These are phyloP conservation scores for Coffea humblotiana DNA, from an alignment of 305 asterid genomes.

Conservation along the genomic window DNA sequence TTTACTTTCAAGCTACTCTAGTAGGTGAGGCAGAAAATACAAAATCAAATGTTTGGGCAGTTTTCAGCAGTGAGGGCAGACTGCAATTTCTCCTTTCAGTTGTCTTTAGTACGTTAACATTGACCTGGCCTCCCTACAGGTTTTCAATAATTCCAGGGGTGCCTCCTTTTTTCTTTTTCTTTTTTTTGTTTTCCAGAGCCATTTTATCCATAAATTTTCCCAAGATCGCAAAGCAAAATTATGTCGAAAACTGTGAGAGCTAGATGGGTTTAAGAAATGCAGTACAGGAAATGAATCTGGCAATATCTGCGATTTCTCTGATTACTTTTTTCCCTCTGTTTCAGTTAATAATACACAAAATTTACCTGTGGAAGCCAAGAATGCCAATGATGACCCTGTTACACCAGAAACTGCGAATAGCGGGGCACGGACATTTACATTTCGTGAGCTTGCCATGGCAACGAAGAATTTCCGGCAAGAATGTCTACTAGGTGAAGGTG, in stretches of 20 bases:
- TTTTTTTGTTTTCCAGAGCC: neutral
- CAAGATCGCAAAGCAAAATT: neutral
- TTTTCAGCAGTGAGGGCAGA: neutral
- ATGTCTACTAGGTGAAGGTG: slow-evolving; percentile 76
- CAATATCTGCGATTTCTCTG: neutral
- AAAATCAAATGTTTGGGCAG: neutral
- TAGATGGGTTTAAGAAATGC: neutral
- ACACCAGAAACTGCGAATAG: slow-evolving; percentile 29
- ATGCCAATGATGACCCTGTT: slow-evolving; percentile 16
- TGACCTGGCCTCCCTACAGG: neutral
- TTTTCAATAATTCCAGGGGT: neutral
- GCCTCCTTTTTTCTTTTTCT: neutral
- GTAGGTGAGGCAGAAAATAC: neutral
- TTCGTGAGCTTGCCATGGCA: slow-evolving; percentile 89
- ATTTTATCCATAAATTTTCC: neutral
- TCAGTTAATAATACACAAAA: slow-evolving; percentile 24
- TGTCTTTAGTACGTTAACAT: neutral
- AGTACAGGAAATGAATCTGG: neutral
- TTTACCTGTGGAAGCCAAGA: slow-evolving; percentile 24
- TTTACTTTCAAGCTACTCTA: neutral
- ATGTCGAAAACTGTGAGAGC: neutral
- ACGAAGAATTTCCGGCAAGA: slow-evolving; percentile 85
- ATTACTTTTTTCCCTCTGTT: slow-evolving; percentile 13
- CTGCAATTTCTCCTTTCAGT: neutral
- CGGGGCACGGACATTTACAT: slow-evolving; percentile 55